Evolutionary conservation across 1,284 basidiomycete genomes (phyloP).

Genomic region (Ceratobasidium sp.): DNA sequence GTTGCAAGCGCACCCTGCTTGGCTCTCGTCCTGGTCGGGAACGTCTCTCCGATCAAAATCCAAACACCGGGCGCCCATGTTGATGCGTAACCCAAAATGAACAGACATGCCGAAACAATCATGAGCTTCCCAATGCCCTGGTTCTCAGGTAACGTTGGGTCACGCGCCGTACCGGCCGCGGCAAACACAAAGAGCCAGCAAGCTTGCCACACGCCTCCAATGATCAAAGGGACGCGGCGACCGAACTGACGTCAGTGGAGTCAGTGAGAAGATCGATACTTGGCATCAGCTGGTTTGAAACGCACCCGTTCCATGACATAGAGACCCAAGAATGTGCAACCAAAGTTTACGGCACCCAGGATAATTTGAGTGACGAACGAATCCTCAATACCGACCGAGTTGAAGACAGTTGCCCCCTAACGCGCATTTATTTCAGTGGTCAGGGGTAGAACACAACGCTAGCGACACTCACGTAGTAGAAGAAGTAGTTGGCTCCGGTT

Average conservation of each 20-base stretch:
- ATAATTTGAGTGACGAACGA: slow-evolving; percentile 77
- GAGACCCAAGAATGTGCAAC: slow-evolving; percentile 71
- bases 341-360: slow-evolving; percentile 72
- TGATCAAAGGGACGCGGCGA: slow-evolving; percentile 66
- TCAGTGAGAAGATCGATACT: background rate
- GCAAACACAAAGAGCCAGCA: slow-evolving; percentile 81
- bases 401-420: slow-evolving; percentile 52
- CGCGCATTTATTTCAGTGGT: background rate
- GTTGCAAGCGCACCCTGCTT: slow-evolving; percentile 79
- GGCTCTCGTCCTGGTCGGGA: slow-evolving; percentile 75
- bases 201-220: slow-evolving; percentile 76
- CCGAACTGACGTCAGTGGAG: slow-evolving; percentile 58
- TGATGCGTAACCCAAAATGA: slow-evolving; percentile 78
- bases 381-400: slow-evolving; percentile 69
- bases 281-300: slow-evolving; percentile 40
- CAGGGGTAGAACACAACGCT: slow-evolving; percentile 45
- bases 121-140: slow-evolving; percentile 66
- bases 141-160: slow-evolving; percentile 56
- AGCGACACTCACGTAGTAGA: slow-evolving; percentile 75
- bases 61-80: slow-evolving; percentile 79
- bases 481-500: slow-evolving; percentile 67
- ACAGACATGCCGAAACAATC: slow-evolving; percentile 80
- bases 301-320: slow-evolving; percentile 70
- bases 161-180: slow-evolving; percentile 70
- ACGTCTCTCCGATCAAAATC: slow-evolving; percentile 80